Evolutionary conservation across 306 rosid genomes (phyloP), one percentile per base, ranked within the genome.

Genomic region (Oemleria cerasiformis): DNA sequence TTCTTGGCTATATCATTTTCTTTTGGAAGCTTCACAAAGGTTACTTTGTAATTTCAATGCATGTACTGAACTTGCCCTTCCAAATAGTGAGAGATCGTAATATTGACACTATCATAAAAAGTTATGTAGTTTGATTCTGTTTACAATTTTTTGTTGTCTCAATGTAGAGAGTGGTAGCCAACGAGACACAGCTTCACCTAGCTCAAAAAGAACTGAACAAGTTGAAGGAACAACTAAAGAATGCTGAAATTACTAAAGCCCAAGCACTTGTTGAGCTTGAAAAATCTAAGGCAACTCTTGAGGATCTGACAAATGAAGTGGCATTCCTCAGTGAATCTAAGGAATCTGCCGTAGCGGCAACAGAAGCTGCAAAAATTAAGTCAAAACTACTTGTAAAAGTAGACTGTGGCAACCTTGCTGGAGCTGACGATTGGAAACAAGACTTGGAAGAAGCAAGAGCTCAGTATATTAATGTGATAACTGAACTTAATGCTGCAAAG

Each of bases 211-310:
- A 91, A 77, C 80, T 95, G 83, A 86, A 88, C 85, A 95, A 89
- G 86, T 72, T 95, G 72, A 88, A 77, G 82, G 96, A 89, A 44
- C 95, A 89, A 76, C 79, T 95, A 65, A 77, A 76, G 82, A 89
- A 86, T 75, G 99, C 99, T 49, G 96, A 91, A 85, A 86, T 84
- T 58, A 91, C 97, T 7, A 91, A 86, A 81, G 81, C 84, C 67
- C 89, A 91, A 81, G 96, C 99, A 54, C 86, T 84, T 39, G 78
- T 83, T 16, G 99, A 95, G 86, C 92, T 95, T 63, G 92, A 90
- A 75, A 91, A 82, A 80, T 84, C 92, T 40, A 81, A 81, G 81
- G 76, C 73, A 69, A 76, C 92, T 6, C 86, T 81, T 9, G 86
- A 88, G 42, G 99, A 85, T 23, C 84, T 95, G 76, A 79, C 78